Conservation (phyloP, 1,139 yeast species). For the Suhomyces panamericanus region DNA sequence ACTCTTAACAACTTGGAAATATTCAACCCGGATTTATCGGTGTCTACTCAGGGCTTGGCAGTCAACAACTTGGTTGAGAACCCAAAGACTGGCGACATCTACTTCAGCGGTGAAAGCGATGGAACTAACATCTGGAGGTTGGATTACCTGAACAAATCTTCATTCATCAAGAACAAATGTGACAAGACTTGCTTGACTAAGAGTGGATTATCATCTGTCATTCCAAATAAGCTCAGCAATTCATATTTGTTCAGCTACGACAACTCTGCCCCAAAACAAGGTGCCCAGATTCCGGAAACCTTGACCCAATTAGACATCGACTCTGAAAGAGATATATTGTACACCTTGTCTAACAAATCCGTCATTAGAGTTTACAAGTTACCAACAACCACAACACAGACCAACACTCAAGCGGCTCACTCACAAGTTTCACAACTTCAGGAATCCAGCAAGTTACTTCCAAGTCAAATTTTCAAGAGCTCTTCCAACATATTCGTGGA, state of each 20-base stretch:
- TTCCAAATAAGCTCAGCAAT: conserved; percentile 55
- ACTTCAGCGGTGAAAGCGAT: conserved; percentile 75
- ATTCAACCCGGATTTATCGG: conserved; percentile 80
- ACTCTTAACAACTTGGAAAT: conserved; percentile 60
- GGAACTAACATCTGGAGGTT: conserved; percentile 86
- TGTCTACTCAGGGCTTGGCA: conserved; percentile 75
- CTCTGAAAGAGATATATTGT: conserved; percentile 71
- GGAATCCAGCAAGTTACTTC: conserved; percentile 44
- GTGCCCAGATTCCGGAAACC: conserved; percentile 46
- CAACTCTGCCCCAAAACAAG: conserved; percentile 15
- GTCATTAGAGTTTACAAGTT: conserved; percentile 78
- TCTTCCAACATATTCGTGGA: conserved; percentile 57
- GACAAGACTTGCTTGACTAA: conserved; percentile 78
- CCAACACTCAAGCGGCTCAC: conserved; percentile 16
- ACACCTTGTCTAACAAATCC: conserved; percentile 81
- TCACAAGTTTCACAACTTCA: conserved; percentile 33
- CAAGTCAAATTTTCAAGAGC: conserved; percentile 53
- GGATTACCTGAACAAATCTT: conserved; percentile 79
- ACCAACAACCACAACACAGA: conserved; percentile 14
- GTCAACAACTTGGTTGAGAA: conserved; percentile 64
- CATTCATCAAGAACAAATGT: conserved; percentile 85
- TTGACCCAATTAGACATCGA: conserved; percentile 71
- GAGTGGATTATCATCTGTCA: conserved; percentile 59
- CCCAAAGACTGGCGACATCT: conserved; percentile 72
- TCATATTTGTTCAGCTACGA: conserved; percentile 36